Conservation (phyloP, 306 rosid genomes). For the Lupinus albus region DNA sequence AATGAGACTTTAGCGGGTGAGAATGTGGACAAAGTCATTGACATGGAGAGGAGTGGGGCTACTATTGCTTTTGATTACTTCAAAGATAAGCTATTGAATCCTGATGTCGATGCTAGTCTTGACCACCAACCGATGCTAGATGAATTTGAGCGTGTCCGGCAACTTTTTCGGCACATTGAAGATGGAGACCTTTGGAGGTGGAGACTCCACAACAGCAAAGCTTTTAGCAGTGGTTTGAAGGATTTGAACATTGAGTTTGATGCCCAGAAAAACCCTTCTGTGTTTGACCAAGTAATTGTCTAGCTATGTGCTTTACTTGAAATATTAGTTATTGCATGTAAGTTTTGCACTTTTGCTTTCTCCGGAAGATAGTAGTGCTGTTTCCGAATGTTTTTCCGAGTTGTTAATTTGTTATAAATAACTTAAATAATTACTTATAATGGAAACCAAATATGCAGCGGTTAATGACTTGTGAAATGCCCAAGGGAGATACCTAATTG, state of each 20-base stretch:
- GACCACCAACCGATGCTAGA: constrained; percentile 37
- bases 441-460: background rate
- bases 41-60: constrained; percentile 83
- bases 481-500: background rate
- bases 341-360: background rate
- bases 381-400: background rate
- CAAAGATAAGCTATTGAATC: constrained; percentile 50
- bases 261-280: constrained; percentile 53
- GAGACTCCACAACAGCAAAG: constrained; percentile 76
- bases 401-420: background rate
- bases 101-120: constrained; percentile 32
- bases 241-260: constrained; percentile 68
- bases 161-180: constrained; percentile 70
- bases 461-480: background rate
- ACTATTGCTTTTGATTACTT: constrained; percentile 93
- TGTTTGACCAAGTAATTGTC: constrained; percentile 69
- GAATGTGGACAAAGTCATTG: constrained; percentile 62
- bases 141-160: constrained; percentile 55
- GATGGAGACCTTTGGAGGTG: constrained; percentile 96
- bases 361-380: background rate
- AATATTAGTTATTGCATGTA: too few relatives aligned
- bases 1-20: constrained; percentile 37
- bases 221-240: constrained; percentile 77
- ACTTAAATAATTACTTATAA: too few relatives aligned
- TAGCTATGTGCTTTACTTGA: background rate